Evolutionary conservation across 2,329 filamentous ascomycete genomes (phyloP).

Genomic region (Hansfordia pulvinata): DNA sequence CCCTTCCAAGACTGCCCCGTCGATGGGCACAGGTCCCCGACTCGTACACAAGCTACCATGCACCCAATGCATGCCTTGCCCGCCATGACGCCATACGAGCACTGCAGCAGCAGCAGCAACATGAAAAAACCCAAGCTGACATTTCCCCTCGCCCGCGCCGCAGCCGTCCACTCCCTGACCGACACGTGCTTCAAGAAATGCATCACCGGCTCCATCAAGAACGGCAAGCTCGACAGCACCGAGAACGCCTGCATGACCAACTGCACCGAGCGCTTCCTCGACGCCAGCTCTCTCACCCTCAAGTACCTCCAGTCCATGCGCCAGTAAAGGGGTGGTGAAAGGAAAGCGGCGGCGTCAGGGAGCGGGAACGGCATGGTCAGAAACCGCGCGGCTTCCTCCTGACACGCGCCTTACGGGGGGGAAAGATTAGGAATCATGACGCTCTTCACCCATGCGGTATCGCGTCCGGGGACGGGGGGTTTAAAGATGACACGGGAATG

Average conservation of each 20-base stretch:
- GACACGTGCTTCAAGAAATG: constrained; percentile 95
- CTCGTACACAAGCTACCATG: too few relatives aligned
- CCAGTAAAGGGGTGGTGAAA: too few relatives aligned
- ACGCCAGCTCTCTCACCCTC: constrained; percentile 74
- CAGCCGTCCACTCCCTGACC: constrained; percentile 41
- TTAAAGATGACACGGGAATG: too few relatives aligned
- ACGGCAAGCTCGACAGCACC: constrained; percentile 55
- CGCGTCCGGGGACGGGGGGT: too few relatives aligned
- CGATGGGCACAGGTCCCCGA: neutral
- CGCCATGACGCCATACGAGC: constrained; percentile 1
- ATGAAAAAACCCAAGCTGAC: neutral
- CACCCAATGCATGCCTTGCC: too few relatives aligned
- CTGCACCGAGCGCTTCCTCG: constrained; percentile 89
- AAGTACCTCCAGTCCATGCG: constrained; percentile 62
- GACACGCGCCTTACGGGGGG: too few relatives aligned
- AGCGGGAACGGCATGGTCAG: too few relatives aligned
- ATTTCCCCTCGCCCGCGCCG: neutral
- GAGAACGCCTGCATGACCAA: constrained; percentile 82
- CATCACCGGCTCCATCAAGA: constrained; percentile 60
- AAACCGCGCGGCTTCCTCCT: too few relatives aligned
- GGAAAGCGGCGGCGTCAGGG: too few relatives aligned
- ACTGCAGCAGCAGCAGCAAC: neutral
- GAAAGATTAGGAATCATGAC: too few relatives aligned
- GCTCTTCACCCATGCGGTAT: too few relatives aligned
- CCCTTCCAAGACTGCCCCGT: constrained; percentile 1